Conservation (phyloP, 441 rosid species). For the Populus trichocarpa region DNA sequence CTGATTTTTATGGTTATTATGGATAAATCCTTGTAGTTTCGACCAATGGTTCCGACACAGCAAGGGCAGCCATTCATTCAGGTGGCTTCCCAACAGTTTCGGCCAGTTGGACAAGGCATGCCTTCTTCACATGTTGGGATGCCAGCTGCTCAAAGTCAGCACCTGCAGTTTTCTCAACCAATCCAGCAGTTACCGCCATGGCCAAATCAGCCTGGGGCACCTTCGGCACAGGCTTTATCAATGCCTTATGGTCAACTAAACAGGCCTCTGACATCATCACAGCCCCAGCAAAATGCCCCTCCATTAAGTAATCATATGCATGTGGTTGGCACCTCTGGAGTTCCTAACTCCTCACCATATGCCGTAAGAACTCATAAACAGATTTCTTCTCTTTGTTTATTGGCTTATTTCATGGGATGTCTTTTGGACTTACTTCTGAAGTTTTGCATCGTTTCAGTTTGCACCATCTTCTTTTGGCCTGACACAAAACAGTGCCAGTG, state of each 20-base stretch:
- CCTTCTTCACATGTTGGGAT: conserved; percentile 48
- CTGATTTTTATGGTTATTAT: not conserved
- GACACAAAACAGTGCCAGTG: conserved; percentile 46
- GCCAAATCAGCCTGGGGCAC: conserved; percentile 63
- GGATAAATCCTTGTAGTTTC: conserved; percentile 50
- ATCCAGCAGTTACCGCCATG: conserved; percentile 70
- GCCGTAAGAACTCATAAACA: conserved; percentile 36
- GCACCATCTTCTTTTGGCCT: conserved; percentile 60
- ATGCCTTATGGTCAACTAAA: conserved; percentile 56
- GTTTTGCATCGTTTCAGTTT: conserved; percentile 45
- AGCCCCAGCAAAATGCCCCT: conserved; percentile 44
- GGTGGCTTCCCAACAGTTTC: conserved; percentile 64
- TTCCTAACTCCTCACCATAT: conserved; percentile 51
- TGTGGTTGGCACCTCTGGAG: conserved; percentile 49
- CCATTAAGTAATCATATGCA: conserved; percentile 36
- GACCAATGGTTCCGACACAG: conserved; percentile 57
- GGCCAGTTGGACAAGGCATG: conserved; percentile 61
- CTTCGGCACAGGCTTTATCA: conserved; percentile 59
- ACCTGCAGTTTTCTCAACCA: conserved; percentile 61
- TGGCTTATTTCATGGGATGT: conserved; percentile 6
- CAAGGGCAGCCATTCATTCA: conserved; percentile 70
- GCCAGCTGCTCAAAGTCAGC: conserved; percentile 57
- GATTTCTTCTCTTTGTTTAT: conserved; percentile 8
- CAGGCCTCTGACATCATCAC: conserved; percentile 55
- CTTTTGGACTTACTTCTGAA: conserved; percentile 17